Percentiles rank a stretch among this genome's conserved stretches.
phyloP scores from a whole-genome alignment of 306 rosid species.

The Trichosanthes truncata region DNA sequence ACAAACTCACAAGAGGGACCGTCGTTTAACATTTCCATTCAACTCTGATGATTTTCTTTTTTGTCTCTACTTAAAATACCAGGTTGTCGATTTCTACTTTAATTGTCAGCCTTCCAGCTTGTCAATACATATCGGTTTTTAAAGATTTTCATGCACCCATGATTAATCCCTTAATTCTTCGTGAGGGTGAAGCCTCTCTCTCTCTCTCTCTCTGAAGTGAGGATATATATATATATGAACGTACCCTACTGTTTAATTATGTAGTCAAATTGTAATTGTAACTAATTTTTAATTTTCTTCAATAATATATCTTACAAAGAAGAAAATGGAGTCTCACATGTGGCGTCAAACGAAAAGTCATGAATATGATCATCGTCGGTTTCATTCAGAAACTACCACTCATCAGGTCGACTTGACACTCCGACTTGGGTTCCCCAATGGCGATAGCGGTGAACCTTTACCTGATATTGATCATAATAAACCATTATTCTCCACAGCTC shows the following conservation, averaged over 20 bases:
- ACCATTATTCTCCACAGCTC: background rate
- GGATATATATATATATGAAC: background rate
- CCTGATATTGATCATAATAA: background rate
- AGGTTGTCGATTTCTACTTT: background rate
- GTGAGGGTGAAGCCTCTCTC: background rate
- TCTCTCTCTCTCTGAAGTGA: background rate
- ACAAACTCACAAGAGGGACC: too few relatives aligned
- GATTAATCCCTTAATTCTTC: background rate
- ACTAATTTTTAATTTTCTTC: background rate
- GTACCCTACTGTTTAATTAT: background rate
- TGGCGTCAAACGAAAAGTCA: background rate
- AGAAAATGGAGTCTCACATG: background rate
- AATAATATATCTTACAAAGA: background rate
- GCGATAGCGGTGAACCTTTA: background rate
- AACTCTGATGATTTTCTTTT: background rate
- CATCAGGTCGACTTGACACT: background rate
- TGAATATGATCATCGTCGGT: background rate
- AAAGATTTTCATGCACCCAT: background rate
- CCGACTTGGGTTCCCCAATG: background rate
- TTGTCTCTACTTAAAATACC: background rate
- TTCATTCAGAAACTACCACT: background rate
- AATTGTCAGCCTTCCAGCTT: slow-evolving; percentile 1
- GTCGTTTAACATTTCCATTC: background rate
- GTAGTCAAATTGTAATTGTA: background rate
- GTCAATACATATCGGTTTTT: background rate